These are phyloP conservation scores for Mucuna pruriens DNA, from an alignment of 306 rosid species.

Conservation along the genomic window DNA sequence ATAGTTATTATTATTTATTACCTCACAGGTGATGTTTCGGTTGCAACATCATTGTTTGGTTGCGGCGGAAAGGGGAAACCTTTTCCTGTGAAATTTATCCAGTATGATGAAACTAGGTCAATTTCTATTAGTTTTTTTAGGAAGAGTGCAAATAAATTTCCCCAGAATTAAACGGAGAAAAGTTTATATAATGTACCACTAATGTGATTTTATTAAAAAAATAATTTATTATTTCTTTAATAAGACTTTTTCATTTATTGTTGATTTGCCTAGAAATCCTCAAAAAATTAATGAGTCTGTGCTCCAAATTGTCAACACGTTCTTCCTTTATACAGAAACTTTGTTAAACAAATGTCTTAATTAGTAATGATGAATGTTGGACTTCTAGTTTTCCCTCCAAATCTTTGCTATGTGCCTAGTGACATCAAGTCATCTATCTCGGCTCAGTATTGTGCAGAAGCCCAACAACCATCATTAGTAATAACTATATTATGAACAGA, in stretches of 20 bases:
- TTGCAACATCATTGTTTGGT: neutral
- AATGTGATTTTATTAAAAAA: too few relatives aligned
- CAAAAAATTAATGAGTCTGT: neutral
- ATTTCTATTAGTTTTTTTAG: neutral
- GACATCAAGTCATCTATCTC: conserved; percentile 23
- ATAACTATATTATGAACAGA: conserved; percentile 19
- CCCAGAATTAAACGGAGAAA: neutral
- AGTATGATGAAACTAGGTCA: neutral
- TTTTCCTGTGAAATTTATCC: neutral
- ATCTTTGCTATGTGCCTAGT: neutral
- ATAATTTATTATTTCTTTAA: too few relatives aligned
- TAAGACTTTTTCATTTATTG: neutral
- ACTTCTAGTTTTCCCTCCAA: neutral
- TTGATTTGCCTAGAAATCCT: neutral
- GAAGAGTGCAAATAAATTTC: neutral
- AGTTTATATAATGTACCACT: neutral
- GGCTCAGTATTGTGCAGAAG: neutral
- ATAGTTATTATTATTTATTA: neutral
- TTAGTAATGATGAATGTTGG: conserved; percentile 41
- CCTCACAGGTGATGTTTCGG: neutral
- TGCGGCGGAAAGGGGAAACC: neutral
- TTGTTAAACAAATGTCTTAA: conserved; percentile 31
- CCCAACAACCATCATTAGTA: conserved; percentile 32
- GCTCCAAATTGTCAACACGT: conserved; percentile 19
- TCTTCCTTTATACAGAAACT: conserved; percentile 36